These are phyloP conservation scores for Rhizopogon vinicolor DNA, from an alignment of 768 basidiomycete species.

Conservation along the genomic window DNA sequence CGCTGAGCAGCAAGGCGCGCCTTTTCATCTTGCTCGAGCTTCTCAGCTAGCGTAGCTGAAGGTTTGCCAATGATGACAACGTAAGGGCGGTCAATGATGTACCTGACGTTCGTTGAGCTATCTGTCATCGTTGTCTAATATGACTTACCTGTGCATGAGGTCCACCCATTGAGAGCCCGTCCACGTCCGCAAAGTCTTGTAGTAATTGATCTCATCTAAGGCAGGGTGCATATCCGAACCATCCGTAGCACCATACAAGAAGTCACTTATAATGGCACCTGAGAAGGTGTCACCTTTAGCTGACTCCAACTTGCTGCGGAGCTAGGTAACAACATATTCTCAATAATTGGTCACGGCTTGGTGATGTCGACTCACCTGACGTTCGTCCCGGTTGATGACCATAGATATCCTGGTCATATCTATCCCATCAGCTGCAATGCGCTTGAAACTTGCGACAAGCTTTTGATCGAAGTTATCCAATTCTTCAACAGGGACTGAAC, in stretches of 20 bases:
- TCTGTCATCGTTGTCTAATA: neutral
- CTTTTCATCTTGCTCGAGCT: conserved; percentile 79
- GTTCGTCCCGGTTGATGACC: conserved; percentile 83
- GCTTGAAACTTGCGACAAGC: conserved; percentile 62
- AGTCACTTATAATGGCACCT: conserved; percentile 71
- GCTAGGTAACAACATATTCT: conserved; percentile 32
- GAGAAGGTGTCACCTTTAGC: conserved; percentile 80
- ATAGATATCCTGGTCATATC: conserved; percentile 89
- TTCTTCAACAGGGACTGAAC: conserved; percentile 79
- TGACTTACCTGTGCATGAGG: conserved; percentile 65
- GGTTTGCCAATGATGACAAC: conserved; percentile 85
- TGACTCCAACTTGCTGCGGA: conserved; percentile 81
- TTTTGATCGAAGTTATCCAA: conserved; percentile 68
- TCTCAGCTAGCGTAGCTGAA: conserved; percentile 76
- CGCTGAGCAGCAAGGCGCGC: conserved; percentile 68
- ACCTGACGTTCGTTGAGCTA: conserved; percentile 42
- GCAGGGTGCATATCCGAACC: conserved; percentile 71
- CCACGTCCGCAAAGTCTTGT: conserved; percentile 66
- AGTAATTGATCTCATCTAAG: conserved; percentile 78
- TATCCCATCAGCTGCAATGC: conserved; percentile 69
- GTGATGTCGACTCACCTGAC: conserved; percentile 50
- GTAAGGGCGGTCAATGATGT: conserved; percentile 68
- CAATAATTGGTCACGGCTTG: neutral
- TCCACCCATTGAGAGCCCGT: conserved; percentile 69
- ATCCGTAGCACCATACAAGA: conserved; percentile 79